Percentiles rank a stretch among this genome's conserved stretches.
These are phyloP conservation scores for Salix udensis DNA, from an alignment of 345 rosid genomes.

Conservation along the genomic window DNA sequence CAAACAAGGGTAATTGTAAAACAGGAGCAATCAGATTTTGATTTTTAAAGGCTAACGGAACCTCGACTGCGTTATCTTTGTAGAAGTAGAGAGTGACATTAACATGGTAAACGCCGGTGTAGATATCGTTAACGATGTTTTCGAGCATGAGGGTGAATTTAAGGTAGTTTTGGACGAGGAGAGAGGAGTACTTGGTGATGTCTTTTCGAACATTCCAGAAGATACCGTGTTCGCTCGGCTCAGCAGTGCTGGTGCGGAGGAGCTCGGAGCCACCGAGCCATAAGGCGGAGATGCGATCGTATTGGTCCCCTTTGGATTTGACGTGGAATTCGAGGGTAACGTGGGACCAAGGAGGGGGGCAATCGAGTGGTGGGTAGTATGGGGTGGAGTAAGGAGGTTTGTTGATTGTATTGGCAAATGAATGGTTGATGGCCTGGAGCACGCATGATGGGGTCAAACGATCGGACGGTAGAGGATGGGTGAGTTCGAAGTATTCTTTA, in stretches of 20 bases:
- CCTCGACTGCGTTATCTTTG: constrained; percentile 21
- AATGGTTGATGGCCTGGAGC: constrained; percentile 53
- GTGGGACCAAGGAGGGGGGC: constrained; percentile 62
- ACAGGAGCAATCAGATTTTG: not conserved
- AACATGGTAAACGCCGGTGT: constrained; percentile 71
- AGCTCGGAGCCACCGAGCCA: constrained; percentile 91
- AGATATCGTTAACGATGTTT: constrained; percentile 61
- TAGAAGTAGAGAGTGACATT: constrained; percentile 58
- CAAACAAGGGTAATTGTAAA: not conserved
- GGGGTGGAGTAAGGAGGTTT: constrained; percentile 60
- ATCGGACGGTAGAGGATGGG: constrained; percentile 52
- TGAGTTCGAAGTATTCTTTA: constrained; percentile 51
- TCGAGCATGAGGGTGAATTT: constrained; percentile 83
- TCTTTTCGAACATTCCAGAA: constrained; percentile 84
- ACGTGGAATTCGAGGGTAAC: constrained; percentile 56
- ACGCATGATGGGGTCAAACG: constrained; percentile 54
- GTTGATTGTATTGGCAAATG: constrained; percentile 72
- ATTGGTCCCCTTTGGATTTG: constrained; percentile 60
- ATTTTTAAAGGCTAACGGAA: constrained; percentile 10
- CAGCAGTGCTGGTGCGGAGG: constrained; percentile 85
- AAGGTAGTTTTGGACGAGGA: constrained; percentile 39
- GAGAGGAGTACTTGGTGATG: constrained; percentile 60
- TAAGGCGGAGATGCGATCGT: constrained; percentile 66
- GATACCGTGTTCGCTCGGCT: constrained; percentile 57
- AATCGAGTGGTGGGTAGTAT: constrained; percentile 53